phyloP scores from a whole-genome alignment of 2,329 filamentous ascomycete species.

The Didymella sp. region DNA sequence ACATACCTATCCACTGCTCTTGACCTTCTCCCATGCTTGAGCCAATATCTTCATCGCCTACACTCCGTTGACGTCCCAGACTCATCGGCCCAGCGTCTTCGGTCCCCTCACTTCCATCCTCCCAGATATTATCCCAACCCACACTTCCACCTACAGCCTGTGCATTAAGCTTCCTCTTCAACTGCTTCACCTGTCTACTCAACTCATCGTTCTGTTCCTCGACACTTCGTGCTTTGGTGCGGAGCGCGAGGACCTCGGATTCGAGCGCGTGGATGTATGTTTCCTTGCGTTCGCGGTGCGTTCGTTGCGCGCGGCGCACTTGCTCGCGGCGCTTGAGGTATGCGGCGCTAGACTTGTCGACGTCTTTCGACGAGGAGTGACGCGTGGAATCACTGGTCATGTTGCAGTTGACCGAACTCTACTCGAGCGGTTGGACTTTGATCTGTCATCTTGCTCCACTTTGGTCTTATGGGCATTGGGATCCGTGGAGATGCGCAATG shows the following conservation, averaged over 20 bases:
- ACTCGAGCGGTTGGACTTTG: neutral
- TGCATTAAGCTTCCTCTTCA: neutral
- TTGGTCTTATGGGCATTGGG: neutral
- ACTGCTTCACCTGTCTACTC: neutral
- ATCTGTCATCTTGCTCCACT: slow-evolving; percentile 1
- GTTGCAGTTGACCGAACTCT: too few species aligned
- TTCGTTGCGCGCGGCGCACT: slow-evolving; percentile 46
- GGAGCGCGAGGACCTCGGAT: slow-evolving; percentile 32
- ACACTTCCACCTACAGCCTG: neutral
- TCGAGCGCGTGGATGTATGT: slow-evolving; percentile 35
- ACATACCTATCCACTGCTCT: neutral
- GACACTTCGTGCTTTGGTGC: slow-evolving; percentile 27
- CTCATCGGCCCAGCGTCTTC: neutral
- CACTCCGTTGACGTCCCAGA: too few species aligned
- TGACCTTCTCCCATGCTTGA: neutral
- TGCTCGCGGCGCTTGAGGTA: slow-evolving; percentile 45
- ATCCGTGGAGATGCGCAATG: neutral
- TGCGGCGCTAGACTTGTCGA: slow-evolving; percentile 11
- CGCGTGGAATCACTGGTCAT: neutral
- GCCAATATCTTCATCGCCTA: neutral
- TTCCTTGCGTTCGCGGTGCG: slow-evolving; percentile 38
- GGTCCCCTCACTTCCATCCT: too few species aligned
- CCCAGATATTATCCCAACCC: neutral
- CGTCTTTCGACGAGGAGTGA: neutral
- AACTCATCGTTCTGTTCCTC: slow-evolving; percentile 4